Base-by-base conservation (phyloP, 164 flowering plant genomes). In the Annona cherimola region DNA sequence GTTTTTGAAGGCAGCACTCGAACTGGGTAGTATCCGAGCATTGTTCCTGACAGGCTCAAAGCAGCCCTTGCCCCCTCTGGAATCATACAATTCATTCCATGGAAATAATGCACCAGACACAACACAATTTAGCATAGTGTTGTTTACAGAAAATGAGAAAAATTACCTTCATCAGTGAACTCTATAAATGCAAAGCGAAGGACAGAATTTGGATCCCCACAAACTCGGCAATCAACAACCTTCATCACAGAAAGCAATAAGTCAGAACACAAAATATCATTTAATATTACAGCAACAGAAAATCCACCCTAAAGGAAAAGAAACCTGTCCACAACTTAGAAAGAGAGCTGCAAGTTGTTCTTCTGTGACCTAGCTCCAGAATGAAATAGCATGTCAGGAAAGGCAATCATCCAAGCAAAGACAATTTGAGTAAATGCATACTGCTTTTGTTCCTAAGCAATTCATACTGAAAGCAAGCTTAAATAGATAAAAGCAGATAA, bases 1-100 rank as follows among this genome's bases (percentile, higher is more conserved):
- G 97, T 91, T 85, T 91, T 91, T 20, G 97, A 89, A 3, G 94
- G 94, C 78, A 89, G 82, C 74, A 91, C 94, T 75, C 84, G 84
- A 7, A 91, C 87, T 50, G 96, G 96, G 71, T 89, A 89, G 73
- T 55, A 91, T 70, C 96, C 97, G 63, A 89, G 94, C 89, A 89
- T 84, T 4, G 97, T 88, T 59, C 97, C 97, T 7, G 90, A 81
- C 65, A 91, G 76, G 71, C 76, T 85, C 78, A 89, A 77, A 45
- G 97, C 92, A 75, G 87, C 83, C 77, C 81, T 68, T 73, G 94
- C 97, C 78, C 92, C 87, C 44, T 89, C 97, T 89, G 86, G 65
- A 80, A 16, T 66, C 3, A 0, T 70, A 80, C 35, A 76, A 39
- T 8, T 55, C 66, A 44, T 61, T 64, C 46, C 6, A 71, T 73